Percentiles rank a stretch among this genome's conserved stretches.
Evolutionary conservation across 2,329 filamentous ascomycete genomes (phyloP).

Genomic region (Ascochyta pisi): DNA sequence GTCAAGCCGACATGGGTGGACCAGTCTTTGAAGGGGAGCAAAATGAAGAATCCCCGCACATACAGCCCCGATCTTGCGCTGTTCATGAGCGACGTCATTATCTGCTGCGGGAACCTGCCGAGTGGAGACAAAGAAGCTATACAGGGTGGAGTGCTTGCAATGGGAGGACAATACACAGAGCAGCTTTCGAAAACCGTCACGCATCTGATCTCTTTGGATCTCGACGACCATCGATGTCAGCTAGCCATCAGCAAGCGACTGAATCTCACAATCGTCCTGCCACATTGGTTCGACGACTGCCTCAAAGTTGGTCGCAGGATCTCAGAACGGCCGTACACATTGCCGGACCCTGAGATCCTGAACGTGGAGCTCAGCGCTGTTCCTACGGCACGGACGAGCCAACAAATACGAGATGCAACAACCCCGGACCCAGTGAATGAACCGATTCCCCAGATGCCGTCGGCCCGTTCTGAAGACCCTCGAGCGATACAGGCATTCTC

Average conservation of each 20-base stretch:
- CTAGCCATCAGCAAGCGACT: constrained; percentile 69
- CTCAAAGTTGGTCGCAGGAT: constrained; percentile 91
- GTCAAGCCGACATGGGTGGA: constrained; percentile 83
- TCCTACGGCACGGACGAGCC: constrained; percentile 57
- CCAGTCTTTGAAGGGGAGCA: constrained; percentile 71
- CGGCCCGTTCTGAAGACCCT: constrained; percentile 29
- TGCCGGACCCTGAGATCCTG: constrained; percentile 86
- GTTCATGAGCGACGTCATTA: constrained; percentile 84
- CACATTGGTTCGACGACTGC: constrained; percentile 98
- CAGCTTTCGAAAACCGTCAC: constrained; percentile 78
- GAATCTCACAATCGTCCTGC: constrained; percentile 82
- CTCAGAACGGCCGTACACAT: constrained; percentile 81
- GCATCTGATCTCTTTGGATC: constrained; percentile 83
- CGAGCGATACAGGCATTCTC: constrained; percentile 69
- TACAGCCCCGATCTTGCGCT: constrained; percentile 90
- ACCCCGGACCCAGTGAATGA: constrained; percentile 40
- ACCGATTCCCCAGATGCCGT: constrained; percentile 27
- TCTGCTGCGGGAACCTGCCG: constrained; percentile 85
- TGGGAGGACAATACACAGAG: constrained; percentile 82
- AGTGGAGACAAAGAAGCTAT: constrained; percentile 90
- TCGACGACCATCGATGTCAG: constrained; percentile 75
- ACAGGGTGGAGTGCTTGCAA: constrained; percentile 83
- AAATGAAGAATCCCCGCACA: constrained; percentile 77
- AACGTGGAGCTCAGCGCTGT: constrained; percentile 34
- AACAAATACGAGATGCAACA: constrained; percentile 43